Evolutionary conservation across 148 eudicot species (phyloP), one percentile per base, ranked within the genome.

Genomic region (Pouteria glomerata): DNA sequence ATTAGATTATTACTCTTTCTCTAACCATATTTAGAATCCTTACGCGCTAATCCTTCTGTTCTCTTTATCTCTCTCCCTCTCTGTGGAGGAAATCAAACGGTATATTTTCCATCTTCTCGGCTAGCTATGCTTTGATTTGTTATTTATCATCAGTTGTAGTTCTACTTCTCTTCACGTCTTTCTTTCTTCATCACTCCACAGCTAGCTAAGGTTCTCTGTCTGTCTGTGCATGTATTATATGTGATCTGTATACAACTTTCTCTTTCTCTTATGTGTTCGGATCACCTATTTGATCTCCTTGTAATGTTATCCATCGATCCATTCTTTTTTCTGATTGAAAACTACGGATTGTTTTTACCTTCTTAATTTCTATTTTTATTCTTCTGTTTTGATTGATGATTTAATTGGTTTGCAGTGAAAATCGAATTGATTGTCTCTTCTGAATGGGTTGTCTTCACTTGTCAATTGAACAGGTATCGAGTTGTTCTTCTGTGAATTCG

Each of bases 381-480:
- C n/a, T n/a, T n/a, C n/a, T n/a, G n/a, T n/a, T n/a, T n/a, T n/a
- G n/a, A n/a, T n/a, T n/a, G n/a, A n/a, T n/a, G n/a, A n/a, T n/a
- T n/a, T n/a, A n/a, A n/a, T 14, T 63, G 26, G n/a, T 41, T 56
- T 48, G 62, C 73, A 68, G 78, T 24, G 73, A 67, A 60, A 61
- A 42, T 57, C 8, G 57, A 60, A 26, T 60, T 62, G 45, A 33
- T 58, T 58, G 52, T 19, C 24, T 56, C 47, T 58, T 57, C 57
- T 68, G 77, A 60, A 37, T 30, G 33, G 6, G 3, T 27, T 23
- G 8, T n/a, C n/a, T n/a, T n/a, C n/a, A 35, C 57, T 58, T 41
- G 21, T 18, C 55, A 26, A 21, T 26, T 60, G 16, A 59, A 33
- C 62, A 47, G 72, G 60, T 60, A 50, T n/a, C n/a, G n/a, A n/a